phyloP scores from a whole-genome alignment of 768 basidiomycete species.

The Daedalea quercina region DNA sequence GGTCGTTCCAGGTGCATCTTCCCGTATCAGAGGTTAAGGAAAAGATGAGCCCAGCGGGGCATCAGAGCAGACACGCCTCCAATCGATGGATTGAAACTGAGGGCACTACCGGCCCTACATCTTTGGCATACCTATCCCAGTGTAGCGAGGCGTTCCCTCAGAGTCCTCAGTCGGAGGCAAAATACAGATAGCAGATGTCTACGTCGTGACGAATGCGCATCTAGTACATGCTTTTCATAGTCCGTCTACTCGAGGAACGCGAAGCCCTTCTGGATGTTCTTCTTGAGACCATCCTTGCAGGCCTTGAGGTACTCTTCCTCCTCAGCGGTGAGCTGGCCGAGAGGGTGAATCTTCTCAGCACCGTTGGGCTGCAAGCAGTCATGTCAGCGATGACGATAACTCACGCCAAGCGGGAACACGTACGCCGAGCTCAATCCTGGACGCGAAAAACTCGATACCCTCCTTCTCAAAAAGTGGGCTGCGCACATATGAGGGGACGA shows the following conservation, averaged over 20 bases:
- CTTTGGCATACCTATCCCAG: too few relatives aligned
- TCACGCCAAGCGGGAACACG: constrained; percentile 17
- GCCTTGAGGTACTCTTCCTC: constrained; percentile 86
- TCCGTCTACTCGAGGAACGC: constrained; percentile 46
- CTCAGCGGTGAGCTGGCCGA: constrained; percentile 72
- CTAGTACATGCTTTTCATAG: constrained; percentile 15
- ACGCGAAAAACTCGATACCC: constrained; percentile 93
- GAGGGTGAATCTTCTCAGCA: constrained; percentile 86
- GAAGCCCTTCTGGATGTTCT: constrained; percentile 96
- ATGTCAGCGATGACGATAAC: constrained; percentile 1
- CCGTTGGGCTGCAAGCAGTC: constrained; percentile 53
- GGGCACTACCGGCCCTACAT: too few relatives aligned
- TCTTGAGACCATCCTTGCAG: constrained; percentile 88
- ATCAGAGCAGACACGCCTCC: too few relatives aligned
- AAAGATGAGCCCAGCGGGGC: too few relatives aligned
- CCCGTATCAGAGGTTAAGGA: too few relatives aligned
- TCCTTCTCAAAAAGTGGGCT: constrained; percentile 78
- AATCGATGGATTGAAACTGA: too few relatives aligned
- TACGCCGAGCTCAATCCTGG: constrained; percentile 91
- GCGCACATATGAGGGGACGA: constrained; percentile 85
- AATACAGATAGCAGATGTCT: not conserved
- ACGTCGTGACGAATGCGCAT: not conserved
- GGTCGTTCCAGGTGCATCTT: too few relatives aligned
- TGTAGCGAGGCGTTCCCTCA: too few relatives aligned
- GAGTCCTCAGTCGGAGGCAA: too few relatives aligned